Conservation (phyloP, 2,329 filamentous ascomycete genomes). For the Colletotrichum musae region DNA sequence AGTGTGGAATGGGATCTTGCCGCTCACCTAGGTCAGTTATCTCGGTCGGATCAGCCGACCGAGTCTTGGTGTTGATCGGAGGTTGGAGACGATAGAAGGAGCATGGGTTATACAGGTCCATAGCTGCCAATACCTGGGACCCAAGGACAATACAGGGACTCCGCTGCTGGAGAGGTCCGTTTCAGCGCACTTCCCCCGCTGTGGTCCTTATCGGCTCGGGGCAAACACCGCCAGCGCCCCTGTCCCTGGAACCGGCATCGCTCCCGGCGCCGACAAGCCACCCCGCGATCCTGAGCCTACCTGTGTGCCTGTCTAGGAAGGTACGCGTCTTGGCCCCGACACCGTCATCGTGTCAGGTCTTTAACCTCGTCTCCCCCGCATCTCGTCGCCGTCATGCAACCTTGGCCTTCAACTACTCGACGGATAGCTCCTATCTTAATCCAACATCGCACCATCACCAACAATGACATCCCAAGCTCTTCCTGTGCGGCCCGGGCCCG, state of each 20-base stretch:
- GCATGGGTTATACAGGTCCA: neutral
- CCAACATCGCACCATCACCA: neutral
- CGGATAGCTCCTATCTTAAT: neutral
- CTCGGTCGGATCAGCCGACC: constrained; percentile 32
- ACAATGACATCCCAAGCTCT: constrained; percentile 15
- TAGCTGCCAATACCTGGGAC: too few relatives aligned
- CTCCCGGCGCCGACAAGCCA: constrained; percentile 36
- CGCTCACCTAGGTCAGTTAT: neutral
- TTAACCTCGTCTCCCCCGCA: constrained; percentile 30
- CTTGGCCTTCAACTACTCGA: neutral
- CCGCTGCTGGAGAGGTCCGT: constrained; percentile 7
- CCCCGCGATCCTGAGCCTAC: constrained; percentile 10
- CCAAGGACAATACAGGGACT: neutral
- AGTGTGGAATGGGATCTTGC: neutral
- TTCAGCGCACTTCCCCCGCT: constrained; percentile 20
- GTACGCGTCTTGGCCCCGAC: too few relatives aligned
- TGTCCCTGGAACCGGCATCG: constrained; percentile 19
- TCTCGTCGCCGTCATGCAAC: neutral
- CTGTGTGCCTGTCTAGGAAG: too few relatives aligned
- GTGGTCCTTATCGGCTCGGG: constrained; percentile 26
- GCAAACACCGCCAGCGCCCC: constrained; percentile 1
- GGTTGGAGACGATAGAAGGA: neutral
- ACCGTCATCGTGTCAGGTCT: constrained; percentile 11
- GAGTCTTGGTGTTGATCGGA: constrained; percentile 13
- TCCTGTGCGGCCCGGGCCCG: constrained; percentile 7